A percentile compares a stretch with the other conserved stretches of the same genome.
Conservation (phyloP, 345 rosid species). For the Murraya koenigii region DNA sequence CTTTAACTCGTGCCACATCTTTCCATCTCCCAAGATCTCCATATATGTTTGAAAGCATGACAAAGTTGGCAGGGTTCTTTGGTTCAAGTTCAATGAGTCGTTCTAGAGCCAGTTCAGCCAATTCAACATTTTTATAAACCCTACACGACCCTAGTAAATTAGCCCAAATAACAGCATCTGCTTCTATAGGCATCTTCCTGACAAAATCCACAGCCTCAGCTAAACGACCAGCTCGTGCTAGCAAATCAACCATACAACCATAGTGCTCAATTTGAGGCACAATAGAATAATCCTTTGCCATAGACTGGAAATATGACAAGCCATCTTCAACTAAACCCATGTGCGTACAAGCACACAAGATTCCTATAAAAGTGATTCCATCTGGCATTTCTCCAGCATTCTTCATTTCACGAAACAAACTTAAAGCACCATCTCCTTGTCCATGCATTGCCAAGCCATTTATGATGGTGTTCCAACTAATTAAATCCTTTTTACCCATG, state of each 20-base stretch:
- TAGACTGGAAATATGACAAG: conserved; percentile 57
- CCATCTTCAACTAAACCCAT: conserved; percentile 76
- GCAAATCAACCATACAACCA: conserved; percentile 82
- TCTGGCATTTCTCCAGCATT: conserved; percentile 52
- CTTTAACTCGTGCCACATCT: conserved; percentile 68
- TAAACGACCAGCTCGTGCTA: conserved; percentile 71
- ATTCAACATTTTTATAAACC: conserved; percentile 63
- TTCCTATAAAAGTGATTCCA: conserved; percentile 66
- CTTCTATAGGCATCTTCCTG: conserved; percentile 56
- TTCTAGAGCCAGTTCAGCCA: conserved; percentile 68
- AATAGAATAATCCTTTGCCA: conserved; percentile 56
- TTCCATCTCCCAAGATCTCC: conserved; percentile 69
- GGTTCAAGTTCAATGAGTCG: conserved; percentile 65
- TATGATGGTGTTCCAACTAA: conserved; percentile 79
- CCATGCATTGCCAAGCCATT: conserved; percentile 75
- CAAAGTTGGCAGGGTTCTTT: conserved; percentile 68
- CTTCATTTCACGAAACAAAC: conserved; percentile 59
- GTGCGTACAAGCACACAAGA: conserved; percentile 72
- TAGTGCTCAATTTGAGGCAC: conserved; percentile 80
- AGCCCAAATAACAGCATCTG: conserved; percentile 86
- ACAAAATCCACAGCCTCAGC: conserved; percentile 70
- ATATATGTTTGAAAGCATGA: conserved; percentile 71
- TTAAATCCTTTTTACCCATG: conserved; percentile 61
- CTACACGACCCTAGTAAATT: conserved; percentile 75
- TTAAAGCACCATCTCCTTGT: conserved; percentile 58